These are phyloP conservation scores for Citropsis articulata DNA, from an alignment of 345 rosid genomes.

Conservation along the genomic window DNA sequence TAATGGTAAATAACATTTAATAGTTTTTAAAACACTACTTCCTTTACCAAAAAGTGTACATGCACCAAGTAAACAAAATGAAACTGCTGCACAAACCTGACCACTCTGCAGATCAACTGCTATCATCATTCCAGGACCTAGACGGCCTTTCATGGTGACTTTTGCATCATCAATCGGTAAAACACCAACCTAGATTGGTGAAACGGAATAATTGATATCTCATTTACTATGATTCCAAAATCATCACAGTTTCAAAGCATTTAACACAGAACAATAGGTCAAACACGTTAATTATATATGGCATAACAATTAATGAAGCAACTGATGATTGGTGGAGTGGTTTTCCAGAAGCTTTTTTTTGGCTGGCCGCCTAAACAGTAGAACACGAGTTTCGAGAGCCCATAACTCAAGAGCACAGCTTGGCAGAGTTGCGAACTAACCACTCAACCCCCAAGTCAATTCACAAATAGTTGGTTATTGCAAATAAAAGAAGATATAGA, in stretches of 20 bases:
- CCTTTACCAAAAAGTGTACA: neutral
- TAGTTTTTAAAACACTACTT: neutral
- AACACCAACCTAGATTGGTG: slow-evolving; percentile 79
- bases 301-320: neutral
- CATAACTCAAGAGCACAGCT: neutral
- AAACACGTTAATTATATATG: neutral
- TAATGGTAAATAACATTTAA: neutral
- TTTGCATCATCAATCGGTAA: slow-evolving; percentile 93
- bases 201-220: neutral
- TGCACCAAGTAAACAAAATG: neutral
- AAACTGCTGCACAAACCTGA: slow-evolving; percentile 60
- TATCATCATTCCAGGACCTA: slow-evolving; percentile 99
- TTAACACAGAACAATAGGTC: neutral
- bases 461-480: slow-evolving; percentile 11
- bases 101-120: slow-evolving; percentile 80
- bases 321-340: neutral
- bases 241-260: neutral
- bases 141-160: slow-evolving; percentile 88
- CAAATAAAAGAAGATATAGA: slow-evolving; percentile 11
- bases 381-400: neutral
- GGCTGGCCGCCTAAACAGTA: neutral
- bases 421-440: neutral
- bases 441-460: neutral
- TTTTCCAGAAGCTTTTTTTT: too few species aligned
- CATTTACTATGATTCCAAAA: neutral